Evolutionary conservation across 352 stramenopile genomes (phyloP).

Genomic region (Pythium sukuiense): DNA sequence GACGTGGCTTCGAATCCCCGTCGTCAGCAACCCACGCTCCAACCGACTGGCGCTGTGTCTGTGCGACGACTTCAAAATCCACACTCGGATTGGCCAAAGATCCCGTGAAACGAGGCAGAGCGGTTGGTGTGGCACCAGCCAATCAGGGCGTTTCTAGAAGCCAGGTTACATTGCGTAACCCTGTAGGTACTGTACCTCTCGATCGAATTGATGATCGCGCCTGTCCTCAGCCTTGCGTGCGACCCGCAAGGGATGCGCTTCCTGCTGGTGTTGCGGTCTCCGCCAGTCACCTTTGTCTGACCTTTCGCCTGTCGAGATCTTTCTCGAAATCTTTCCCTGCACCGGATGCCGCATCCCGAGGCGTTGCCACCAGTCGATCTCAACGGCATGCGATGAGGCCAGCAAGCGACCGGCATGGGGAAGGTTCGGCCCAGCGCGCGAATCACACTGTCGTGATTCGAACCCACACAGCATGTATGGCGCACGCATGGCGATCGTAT

Average conservation of each 20-base stretch:
- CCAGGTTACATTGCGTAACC: background rate
- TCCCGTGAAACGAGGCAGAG: constrained; percentile 4
- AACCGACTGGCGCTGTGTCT: background rate
- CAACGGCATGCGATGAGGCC: background rate
- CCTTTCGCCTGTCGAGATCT: constrained; percentile 7
- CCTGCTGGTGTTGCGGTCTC: constrained; percentile 5
- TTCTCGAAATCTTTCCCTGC: constrained; percentile 7
- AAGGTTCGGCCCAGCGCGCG: background rate
- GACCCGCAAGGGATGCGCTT: background rate
- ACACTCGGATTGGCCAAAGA: constrained; percentile 5
- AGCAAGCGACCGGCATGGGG: background rate
- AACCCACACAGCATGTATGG: background rate
- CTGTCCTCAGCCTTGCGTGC: background rate
- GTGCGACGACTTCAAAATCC: background rate
- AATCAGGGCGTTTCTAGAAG: background rate
- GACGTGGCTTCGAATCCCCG: background rate
- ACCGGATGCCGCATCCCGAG: background rate
- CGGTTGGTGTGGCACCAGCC: background rate
- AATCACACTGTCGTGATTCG: background rate
- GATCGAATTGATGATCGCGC: background rate
- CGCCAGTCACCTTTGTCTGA: background rate
- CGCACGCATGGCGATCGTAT: background rate
- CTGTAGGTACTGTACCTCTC: background rate
- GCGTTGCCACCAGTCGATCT: background rate
- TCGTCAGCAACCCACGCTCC: background rate